Percentiles rank a stretch among this genome's conserved stretches.
Conservation (phyloP, 805 yeast genomes). For the Starmera caribaea region DNA sequence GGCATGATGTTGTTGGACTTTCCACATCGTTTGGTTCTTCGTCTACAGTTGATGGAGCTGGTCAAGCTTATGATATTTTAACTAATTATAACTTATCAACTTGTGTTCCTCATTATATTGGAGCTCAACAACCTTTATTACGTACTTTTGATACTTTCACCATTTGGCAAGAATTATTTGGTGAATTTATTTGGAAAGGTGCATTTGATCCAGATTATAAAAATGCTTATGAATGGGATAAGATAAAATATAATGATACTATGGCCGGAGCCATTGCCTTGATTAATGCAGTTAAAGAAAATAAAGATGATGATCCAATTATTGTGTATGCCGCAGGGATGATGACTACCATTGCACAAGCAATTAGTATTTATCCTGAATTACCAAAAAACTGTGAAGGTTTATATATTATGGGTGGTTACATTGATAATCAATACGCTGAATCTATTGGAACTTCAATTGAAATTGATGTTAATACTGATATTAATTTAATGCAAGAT, state of each 20-base stretch:
- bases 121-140: conserved; percentile 29
- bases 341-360: conserved; percentile 37
- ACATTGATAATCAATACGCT: conserved; percentile 30
- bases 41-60: conserved; percentile 30
- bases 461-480: conserved; percentile 30
- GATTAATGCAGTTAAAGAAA: conserved; percentile 28
- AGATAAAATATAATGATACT: conserved; percentile 21
- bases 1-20: conserved; percentile 29
- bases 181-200: conserved; percentile 33
- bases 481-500: conserved; percentile 33
- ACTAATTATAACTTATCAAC: conserved; percentile 23
- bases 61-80: conserved; percentile 22
- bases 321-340: conserved; percentile 31
- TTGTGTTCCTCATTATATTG: conserved; percentile 28
- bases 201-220: conserved; percentile 24
- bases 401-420: conserved; percentile 35
- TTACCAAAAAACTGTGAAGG: conserved; percentile 29
- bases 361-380: conserved; percentile 28
- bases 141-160: conserved; percentile 31
- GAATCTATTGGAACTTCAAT: conserved; percentile 23
- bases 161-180: conserved; percentile 27
- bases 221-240: conserved; percentile 24
- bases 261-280: conserved; percentile 29
- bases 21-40: conserved; percentile 30
- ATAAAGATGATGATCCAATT: conserved; percentile 26